A percentile compares a stretch with the other conserved stretches of the same genome.
Evolutionary conservation across 1,284 basidiomycete genomes (phyloP).

Genomic region (Tilletia indica): DNA sequence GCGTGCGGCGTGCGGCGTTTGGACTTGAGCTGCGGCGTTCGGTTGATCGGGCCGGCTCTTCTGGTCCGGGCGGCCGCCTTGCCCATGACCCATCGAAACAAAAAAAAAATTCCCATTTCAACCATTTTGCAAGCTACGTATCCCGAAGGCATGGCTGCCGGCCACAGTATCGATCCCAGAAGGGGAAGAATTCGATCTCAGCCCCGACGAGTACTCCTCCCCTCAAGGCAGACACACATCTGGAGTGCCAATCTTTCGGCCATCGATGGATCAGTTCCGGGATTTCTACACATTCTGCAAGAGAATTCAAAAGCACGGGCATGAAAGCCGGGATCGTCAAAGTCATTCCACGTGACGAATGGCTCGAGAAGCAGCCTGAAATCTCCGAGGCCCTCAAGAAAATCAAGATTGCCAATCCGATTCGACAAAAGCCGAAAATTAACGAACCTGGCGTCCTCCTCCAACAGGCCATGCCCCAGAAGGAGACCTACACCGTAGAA

Average conservation of each 20-base stretch:
- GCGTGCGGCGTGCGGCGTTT: no score
- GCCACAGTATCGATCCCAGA: not conserved
- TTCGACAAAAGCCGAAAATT: conserved; percentile 46
- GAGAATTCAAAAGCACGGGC: conserved; percentile 49
- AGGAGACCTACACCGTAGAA: conserved; percentile 16
- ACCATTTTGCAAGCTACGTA: no score
- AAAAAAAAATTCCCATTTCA: no score
- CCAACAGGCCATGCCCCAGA: conserved; percentile 49
- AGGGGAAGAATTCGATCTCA: not conserved
- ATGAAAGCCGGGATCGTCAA: conserved; percentile 54
- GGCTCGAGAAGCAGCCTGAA: conserved; percentile 45
- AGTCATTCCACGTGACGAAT: conserved; percentile 50
- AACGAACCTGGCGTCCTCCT: conserved; percentile 47
- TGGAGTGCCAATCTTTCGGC: conserved; percentile 51
- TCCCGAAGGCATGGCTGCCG: not conserved
- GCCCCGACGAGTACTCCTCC: not conserved
- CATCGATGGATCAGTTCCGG: conserved; percentile 50
- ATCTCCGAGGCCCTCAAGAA: conserved; percentile 32
- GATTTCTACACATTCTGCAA: conserved; percentile 53
- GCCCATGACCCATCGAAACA: no score
- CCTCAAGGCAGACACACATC: not conserved
- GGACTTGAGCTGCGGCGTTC: no score
- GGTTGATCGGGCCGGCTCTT: no score
- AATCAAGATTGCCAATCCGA: conserved; percentile 49
- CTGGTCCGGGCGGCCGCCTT: no score